Evolutionary conservation across 805 yeast species (phyloP).

Genomic region (Suhomyces tanzawaensis): DNA sequence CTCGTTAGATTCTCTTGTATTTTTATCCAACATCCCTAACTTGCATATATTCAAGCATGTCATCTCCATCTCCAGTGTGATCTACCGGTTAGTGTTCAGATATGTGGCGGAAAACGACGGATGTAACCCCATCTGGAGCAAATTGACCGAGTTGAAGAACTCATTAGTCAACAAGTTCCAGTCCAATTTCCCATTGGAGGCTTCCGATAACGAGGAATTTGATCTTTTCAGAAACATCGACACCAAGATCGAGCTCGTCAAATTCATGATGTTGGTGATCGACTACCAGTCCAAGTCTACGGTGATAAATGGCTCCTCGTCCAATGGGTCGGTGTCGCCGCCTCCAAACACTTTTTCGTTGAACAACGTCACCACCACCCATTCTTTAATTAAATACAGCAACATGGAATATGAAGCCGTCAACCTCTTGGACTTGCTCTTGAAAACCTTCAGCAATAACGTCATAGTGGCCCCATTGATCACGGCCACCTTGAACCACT

Average conservation of each 20-base stretch:
- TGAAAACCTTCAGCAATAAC: slow-evolving; percentile 56
- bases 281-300: slow-evolving; percentile 48
- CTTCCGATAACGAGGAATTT: slow-evolving; percentile 47
- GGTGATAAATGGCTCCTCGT: slow-evolving; percentile 3
- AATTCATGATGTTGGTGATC: slow-evolving; percentile 54
- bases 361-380: slow-evolving; percentile 51
- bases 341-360: slow-evolving; percentile 42
- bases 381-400: slow-evolving; percentile 58
- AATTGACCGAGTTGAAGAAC: slow-evolving; percentile 53
- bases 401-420: slow-evolving; percentile 67
- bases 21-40: slow-evolving; percentile 28
- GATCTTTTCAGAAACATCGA: slow-evolving; percentile 53
- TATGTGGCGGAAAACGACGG: slow-evolving; percentile 49
- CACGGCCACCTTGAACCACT: slow-evolving; percentile 65
- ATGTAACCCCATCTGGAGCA: slow-evolving; percentile 51
- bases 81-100: slow-evolving; percentile 44
- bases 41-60: slow-evolving; percentile 28
- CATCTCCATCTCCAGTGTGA: slow-evolving; percentile 38
- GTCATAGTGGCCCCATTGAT: slow-evolving; percentile 52
- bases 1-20: slow-evolving; percentile 31
- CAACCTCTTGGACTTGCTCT: slow-evolving; percentile 62
- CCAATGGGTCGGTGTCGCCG: slow-evolving; percentile 4
- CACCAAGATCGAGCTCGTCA: slow-evolving; percentile 65
- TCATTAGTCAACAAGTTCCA: slow-evolving; percentile 62
- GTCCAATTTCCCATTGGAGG: slow-evolving; percentile 50